These are phyloP conservation scores for Kandelia obovata DNA, from an alignment of 345 rosid genomes.

Conservation along the genomic window DNA sequence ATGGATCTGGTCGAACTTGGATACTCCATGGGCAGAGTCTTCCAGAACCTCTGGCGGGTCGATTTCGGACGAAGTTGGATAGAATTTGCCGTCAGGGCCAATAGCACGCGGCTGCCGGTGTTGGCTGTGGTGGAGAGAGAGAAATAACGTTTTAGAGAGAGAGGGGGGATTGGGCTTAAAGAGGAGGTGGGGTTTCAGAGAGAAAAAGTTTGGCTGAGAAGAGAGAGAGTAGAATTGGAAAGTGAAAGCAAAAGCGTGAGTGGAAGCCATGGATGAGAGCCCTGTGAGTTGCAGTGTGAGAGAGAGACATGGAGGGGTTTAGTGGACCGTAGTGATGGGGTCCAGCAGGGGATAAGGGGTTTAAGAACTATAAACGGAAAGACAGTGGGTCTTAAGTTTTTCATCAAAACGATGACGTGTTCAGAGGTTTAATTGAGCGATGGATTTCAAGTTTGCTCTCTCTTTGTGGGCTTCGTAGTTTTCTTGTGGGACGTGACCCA, in stretches of 20 bases:
- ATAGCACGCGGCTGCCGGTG: conserved; percentile 23
- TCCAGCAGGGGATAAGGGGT: neutral
- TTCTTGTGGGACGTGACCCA: no score
- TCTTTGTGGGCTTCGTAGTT: no score
- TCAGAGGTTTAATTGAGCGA: no score
- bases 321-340: neutral
- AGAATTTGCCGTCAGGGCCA: conserved; percentile 47
- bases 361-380: no score
- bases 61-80: conserved; percentile 62
- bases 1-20: conserved; percentile 69
- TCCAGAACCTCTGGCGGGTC: conserved; percentile 94
- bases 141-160: conserved; percentile 7
- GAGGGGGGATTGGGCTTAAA: conserved; percentile 27
- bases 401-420: no score
- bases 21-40: conserved; percentile 72
- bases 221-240: conserved; percentile 23
- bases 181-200: conserved; percentile 27
- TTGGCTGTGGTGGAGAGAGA: neutral
- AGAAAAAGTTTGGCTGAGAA: conserved; percentile 32
- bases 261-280: conserved; percentile 12
- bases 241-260: conserved; percentile 16
- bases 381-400: no score
- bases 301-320: conserved; percentile 1
- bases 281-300: neutral
- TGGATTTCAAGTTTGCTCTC: no score